Evolutionary conservation across 2,329 filamentous ascomycete genomes (phyloP), one percentile per base, ranked within the genome.

Genomic region (Aspergillus niger): DNA sequence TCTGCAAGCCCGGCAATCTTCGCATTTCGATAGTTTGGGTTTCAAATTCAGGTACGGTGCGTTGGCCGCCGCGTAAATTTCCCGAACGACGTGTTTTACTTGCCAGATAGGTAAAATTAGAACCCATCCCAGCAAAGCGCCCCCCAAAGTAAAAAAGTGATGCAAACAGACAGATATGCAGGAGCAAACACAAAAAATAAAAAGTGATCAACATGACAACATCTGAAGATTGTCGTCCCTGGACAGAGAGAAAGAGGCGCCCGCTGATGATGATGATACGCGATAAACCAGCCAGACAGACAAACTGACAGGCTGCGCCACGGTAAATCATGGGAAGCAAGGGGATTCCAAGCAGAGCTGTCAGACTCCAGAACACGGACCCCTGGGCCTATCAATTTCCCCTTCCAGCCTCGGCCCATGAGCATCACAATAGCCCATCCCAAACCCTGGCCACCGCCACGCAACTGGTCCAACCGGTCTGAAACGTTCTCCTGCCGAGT

Each of bases 1-100:
- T 36, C 52, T 55, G 52, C 52, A 55, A 55, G 52, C 52, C 52
- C 24, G 20, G 22, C 52, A 55, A 55, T 55, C 52, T 32, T 55
- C 24, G 26, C 38, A 20, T 55, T 55, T 55, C 52, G 43, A 55
- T 55, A 55, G 52, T 55, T 22, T 49, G 26, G 47, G 26, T 26
- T 36, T 36, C 32, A 36, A 36, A 36, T 36, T 36, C 47, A 49
- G 47, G 47, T 49, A 49, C 47, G 47, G 15, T 49, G 47, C 47
- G 47, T 26, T 49, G 47, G 20, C 24, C 44, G 22, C 22, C 24
- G 22, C 44, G 24, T 17, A 17, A 28, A 28, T 30, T 26, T 30
- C 47, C 24, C 24, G 24, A 49, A n/a, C 32, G 26, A 30, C 15
- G 24, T 30, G 24, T 49, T 49, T 36, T 36, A 36, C 32, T 36